A percentile compares a stretch with the other conserved stretches of the same genome.
These are phyloP conservation scores for Euptelea pleiosperma DNA, from an alignment of 164 flowering plant species.

Conservation along the genomic window DNA sequence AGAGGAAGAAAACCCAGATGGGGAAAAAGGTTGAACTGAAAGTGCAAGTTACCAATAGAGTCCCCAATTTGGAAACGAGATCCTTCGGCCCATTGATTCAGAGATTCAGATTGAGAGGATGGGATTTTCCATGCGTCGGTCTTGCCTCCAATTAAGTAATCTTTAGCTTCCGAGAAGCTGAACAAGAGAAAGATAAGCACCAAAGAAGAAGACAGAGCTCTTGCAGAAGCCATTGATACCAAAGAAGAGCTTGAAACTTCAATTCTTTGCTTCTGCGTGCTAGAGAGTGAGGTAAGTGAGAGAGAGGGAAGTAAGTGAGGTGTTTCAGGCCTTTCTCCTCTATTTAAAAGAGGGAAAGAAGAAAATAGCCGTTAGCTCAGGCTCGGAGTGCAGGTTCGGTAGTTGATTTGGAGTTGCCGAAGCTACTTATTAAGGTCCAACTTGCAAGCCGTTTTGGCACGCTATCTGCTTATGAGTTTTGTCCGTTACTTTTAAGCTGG, in stretches of 20 bases:
- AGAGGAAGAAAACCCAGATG: not conserved
- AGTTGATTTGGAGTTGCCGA: too few species aligned
- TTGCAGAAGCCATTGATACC: constrained; percentile 7
- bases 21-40: not conserved
- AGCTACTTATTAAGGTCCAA: too few species aligned
- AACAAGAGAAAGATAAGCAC: not conserved
- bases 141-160: constrained; percentile 37
- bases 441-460: too few species aligned
- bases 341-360: not conserved
- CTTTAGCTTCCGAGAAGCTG: constrained; percentile 26
- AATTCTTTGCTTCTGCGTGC: too few species aligned
- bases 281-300: not conserved
- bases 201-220: constrained; percentile 3
- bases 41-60: constrained; percentile 28
- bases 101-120: constrained; percentile 33
- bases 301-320: not conserved
- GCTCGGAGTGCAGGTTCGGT: too few species aligned
- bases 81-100: constrained; percentile 38
- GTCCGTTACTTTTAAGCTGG: too few species aligned
- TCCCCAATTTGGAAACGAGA: constrained; percentile 43
- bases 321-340: not conserved
- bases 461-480: too few species aligned
- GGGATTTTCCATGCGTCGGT: constrained; percentile 40
- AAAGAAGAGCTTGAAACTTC: not conserved
- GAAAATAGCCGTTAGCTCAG: constrained; percentile 9